Evolutionary conservation across 495 filamentous ascomycete species (phyloP).

Genomic region (Aspergillus kassunensis): DNA sequence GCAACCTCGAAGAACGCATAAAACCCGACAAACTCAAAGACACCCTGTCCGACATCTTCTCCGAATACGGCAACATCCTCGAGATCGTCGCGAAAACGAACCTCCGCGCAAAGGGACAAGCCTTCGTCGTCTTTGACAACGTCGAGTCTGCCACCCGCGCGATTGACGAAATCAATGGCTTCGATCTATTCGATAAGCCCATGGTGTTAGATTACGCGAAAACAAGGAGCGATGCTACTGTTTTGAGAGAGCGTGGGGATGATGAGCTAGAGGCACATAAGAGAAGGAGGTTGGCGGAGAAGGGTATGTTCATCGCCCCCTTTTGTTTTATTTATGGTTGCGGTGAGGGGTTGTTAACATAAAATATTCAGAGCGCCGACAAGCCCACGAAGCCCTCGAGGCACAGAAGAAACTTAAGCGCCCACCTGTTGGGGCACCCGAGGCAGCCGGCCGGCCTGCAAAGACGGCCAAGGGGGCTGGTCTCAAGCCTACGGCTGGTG

Average conservation of each 20-base stretch:
- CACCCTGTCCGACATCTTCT: constrained; percentile 74
- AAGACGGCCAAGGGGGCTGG: constrained; percentile 74
- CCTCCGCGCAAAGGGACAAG: constrained; percentile 90
- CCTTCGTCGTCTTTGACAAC: constrained; percentile 89
- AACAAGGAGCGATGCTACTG: constrained; percentile 84
- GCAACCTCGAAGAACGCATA: constrained; percentile 89
- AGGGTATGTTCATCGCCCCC: constrained; percentile 60
- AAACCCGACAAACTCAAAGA: constrained; percentile 75
- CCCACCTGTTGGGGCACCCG: constrained; percentile 53
- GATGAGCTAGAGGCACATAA: constrained; percentile 89
- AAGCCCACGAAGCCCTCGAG: constrained; percentile 79
- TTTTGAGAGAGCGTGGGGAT: constrained; percentile 63
- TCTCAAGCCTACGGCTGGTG: constrained; percentile 71
- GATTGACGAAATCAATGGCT: constrained; percentile 86
- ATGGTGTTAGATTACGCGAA: constrained; percentile 85
- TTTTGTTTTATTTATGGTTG: constrained; percentile 1
- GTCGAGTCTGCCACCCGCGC: constrained; percentile 71
- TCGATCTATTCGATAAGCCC: constrained; percentile 89
- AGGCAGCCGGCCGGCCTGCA: constrained; percentile 52
- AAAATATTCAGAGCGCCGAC: constrained; percentile 69
- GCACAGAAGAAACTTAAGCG: constrained; percentile 80
- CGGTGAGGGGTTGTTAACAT: not conserved
- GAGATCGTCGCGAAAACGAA: constrained; percentile 93
- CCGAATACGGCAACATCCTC: constrained; percentile 83
- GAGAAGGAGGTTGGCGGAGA: constrained; percentile 79